Evolutionary conservation across 176 grass and related monocot species (phyloP), one percentile per base, ranked within the genome.

Genomic region (Puccinellia tenuiflora): DNA sequence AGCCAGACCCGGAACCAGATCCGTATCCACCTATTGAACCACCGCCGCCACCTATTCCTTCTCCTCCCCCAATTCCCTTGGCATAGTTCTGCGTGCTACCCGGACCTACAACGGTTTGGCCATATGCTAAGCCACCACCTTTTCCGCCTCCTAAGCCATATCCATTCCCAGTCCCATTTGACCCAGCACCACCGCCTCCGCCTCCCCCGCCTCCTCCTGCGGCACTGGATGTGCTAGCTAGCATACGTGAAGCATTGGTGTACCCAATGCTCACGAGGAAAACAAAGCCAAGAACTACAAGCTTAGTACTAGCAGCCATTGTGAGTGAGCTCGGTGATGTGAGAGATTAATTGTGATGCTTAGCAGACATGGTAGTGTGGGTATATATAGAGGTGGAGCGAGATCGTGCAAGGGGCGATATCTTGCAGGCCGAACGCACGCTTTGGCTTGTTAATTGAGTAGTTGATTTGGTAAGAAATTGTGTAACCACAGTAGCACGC

Each of bases 291-390:
- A 81, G 78, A 76, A 78, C 77, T 30, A 86, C 68, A 57, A 77
- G 60, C 69, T 85, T 90, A 47, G 61, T 71, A 20, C n/a, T 56
- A 15, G 77, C 8, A 71, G 88, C 78, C 88, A 90, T 90, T 50
- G 79, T 63, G 15, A 67, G 38, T n/a, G 61, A 76, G 28, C 37
- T 87, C 40, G 42, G 17, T 80, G 53, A 43, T 37, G 8, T 55
- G 68, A 38, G 46, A 55, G 18, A 9, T 12, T 62, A 62, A 53
- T 24, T 72, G 73, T n/a, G 80, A 38, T 73, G 86, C 11, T 63
- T 14, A 54, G 15, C 24, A 31, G 5, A 5, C 3, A 39, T 9
- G 75, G 2, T 43, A 79, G 24, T 74, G 34, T 26, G 31, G 64
- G 63, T 83, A 79, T 83, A 63, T 88, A 88, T 88, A 83, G 80